These are phyloP conservation scores for Talaromyces marneffei DNA, from an alignment of 2,329 filamentous ascomycete species.

Conservation along the genomic window DNA sequence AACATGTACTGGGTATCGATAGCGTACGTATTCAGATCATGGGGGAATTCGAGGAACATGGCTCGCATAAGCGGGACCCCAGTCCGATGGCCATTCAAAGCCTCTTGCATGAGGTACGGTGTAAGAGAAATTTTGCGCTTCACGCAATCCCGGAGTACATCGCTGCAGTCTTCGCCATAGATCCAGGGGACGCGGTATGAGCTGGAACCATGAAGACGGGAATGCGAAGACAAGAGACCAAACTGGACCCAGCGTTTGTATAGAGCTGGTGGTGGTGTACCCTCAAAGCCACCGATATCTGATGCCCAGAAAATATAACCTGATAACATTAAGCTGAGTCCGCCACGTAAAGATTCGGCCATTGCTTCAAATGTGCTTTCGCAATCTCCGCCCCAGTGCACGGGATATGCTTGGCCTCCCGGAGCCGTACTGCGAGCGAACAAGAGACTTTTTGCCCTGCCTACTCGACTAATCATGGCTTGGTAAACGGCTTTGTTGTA, in stretches of 20 bases:
- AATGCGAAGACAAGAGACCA: constrained; percentile 64
- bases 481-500: constrained; percentile 68
- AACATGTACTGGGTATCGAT: constrained; percentile 70
- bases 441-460: constrained; percentile 53
- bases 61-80: constrained; percentile 61
- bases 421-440: constrained; percentile 64
- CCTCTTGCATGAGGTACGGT: constrained; percentile 53
- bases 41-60: constrained; percentile 64
- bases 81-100: constrained; percentile 44
- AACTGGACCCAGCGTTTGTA: constrained; percentile 78
- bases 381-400: constrained; percentile 70
- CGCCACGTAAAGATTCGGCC: constrained; percentile 64
- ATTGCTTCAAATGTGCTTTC: constrained; percentile 68
- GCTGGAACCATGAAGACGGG: constrained; percentile 61
- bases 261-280: constrained; percentile 59
- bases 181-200: constrained; percentile 72
- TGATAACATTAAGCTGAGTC: constrained; percentile 57
- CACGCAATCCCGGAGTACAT: constrained; percentile 51
- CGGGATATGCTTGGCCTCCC: constrained; percentile 63
- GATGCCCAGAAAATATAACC: constrained; percentile 65
- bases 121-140: constrained; percentile 52
- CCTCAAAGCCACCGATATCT: constrained; percentile 69
- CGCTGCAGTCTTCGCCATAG: constrained; percentile 58
- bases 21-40: constrained; percentile 62
- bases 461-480: constrained; percentile 51